Evolutionary conservation across 306 rosid genomes (phyloP).

Genomic region (Quercus wislizeni): DNA sequence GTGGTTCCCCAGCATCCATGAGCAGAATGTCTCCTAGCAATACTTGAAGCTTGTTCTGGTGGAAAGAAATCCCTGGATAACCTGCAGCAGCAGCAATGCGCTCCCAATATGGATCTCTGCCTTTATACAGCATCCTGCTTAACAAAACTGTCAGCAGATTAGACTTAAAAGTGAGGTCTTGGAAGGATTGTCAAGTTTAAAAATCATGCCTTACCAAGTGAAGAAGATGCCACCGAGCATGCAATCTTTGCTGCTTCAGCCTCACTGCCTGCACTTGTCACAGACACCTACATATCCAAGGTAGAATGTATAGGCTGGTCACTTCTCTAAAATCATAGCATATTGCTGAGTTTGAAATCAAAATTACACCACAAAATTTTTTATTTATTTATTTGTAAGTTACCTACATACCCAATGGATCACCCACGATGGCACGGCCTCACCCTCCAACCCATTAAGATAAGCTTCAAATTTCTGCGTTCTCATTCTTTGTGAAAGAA

Average conservation of each 20-base stretch:
- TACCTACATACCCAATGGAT: too few species aligned
- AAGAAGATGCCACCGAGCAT: constrained; percentile 79
- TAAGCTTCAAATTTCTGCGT: background rate
- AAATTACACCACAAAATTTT: background rate
- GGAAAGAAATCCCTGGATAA: constrained; percentile 72
- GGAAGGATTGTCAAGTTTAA: constrained; percentile 15
- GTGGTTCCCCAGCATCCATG: constrained; percentile 85
- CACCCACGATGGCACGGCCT: fast-evolving
- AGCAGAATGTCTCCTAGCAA: constrained; percentile 74
- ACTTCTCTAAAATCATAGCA: constrained; percentile 19
- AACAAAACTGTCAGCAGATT: constrained; percentile 15
- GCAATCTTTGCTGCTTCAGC: constrained; percentile 85
- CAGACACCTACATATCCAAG: constrained; percentile 55
- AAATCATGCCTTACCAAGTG: constrained; percentile 69
- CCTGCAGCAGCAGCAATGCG: constrained; percentile 93
- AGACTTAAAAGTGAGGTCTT: constrained; percentile 2
- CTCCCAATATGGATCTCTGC: constrained; percentile 97
- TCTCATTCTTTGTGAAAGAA: background rate
- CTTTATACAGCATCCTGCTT: constrained; percentile 79
- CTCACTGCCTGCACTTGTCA: constrained; percentile 68
- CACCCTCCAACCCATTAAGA: background rate
- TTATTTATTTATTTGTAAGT: too few species aligned
- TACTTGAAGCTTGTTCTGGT: constrained; percentile 67
- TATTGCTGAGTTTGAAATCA: background rate
- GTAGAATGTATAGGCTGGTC: background rate